Evolutionary conservation across 305 asterid species (phyloP).

Genomic region (Fraxinus albicans): DNA sequence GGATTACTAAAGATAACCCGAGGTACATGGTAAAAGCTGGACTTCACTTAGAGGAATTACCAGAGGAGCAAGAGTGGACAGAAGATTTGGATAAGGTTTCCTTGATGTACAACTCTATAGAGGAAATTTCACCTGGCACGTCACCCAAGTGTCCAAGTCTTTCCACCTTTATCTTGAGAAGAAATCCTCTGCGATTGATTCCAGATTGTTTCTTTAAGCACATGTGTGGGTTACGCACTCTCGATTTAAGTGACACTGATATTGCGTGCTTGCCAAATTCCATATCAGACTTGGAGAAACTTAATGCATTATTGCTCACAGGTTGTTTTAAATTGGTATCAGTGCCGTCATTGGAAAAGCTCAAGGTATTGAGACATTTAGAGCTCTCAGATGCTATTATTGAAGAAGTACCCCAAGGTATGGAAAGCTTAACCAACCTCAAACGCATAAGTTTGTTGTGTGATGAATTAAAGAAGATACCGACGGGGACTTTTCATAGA

Average conservation of each 20-base stretch:
- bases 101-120: neutral
- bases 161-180: neutral
- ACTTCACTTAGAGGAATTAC: neutral
- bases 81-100: constrained; percentile 7
- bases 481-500: neutral
- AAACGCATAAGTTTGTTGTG: neutral
- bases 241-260: neutral
- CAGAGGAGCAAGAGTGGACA: constrained; percentile 10
- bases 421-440: constrained; percentile 7
- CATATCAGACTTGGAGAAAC: constrained; percentile 1
- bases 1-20: neutral
- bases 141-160: neutral
- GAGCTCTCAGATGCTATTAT: neutral
- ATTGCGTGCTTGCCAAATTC: neutral
- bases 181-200: neutral
- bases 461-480: rapidly evolving
- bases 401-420: neutral
- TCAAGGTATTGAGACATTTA: constrained; percentile 3
- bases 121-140: neutral
- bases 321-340: neutral
- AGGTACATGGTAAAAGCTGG: constrained; percentile 21
- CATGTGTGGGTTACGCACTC: neutral
- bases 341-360: constrained; percentile 1
- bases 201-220: neutral
- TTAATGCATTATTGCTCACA: neutral